Percentiles rank a stretch among this genome's conserved stretches.
phyloP scores from a whole-genome alignment of 169 alveolate genomes.

The Eimeria zaria region DNA sequence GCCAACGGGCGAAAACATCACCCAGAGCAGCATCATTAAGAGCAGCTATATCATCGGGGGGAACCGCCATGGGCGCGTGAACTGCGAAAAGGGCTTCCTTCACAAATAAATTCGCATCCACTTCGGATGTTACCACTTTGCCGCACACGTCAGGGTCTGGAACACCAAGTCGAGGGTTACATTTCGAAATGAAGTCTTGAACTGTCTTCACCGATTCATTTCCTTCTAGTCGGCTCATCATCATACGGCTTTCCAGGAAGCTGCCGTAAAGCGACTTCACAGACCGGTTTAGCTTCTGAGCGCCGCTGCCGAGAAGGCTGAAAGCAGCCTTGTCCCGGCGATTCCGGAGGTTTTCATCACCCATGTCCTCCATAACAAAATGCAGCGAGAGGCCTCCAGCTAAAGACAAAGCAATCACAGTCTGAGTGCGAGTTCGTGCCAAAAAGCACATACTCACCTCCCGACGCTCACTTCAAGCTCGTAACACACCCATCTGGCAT shows the following conservation, averaged over 20 bases:
- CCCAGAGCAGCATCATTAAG: constrained; percentile 14
- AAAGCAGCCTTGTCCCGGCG: constrained; percentile 61
- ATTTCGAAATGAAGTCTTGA: constrained; percentile 48
- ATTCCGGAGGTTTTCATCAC: neutral
- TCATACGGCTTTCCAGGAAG: constrained; percentile 37
- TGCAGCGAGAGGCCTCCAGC: constrained; percentile 51
- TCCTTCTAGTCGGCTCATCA: constrained; percentile 47
- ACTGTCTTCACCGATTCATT: constrained; percentile 56
- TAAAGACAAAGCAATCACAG: neutral
- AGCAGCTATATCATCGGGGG: constrained; percentile 48
- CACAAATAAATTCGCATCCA: constrained; percentile 56
- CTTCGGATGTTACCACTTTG: constrained; percentile 42
- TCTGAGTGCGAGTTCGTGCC: neutral
- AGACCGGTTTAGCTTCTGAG: neutral
- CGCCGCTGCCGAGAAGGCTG: neutral
- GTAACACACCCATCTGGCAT: neutral
- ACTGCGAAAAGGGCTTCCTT: constrained; percentile 49
- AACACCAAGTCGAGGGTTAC: constrained; percentile 28
- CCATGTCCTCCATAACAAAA: constrained; percentile 18
- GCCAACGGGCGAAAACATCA: constrained; percentile 39
- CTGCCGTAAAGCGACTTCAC: constrained; percentile 43
- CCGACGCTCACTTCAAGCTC: neutral
- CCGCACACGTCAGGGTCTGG: constrained; percentile 76
- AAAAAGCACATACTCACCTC: neutral
- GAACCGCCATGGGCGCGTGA: constrained; percentile 31